Conservation (phyloP, 306 rosid species). For the Prunus mume region DNA sequence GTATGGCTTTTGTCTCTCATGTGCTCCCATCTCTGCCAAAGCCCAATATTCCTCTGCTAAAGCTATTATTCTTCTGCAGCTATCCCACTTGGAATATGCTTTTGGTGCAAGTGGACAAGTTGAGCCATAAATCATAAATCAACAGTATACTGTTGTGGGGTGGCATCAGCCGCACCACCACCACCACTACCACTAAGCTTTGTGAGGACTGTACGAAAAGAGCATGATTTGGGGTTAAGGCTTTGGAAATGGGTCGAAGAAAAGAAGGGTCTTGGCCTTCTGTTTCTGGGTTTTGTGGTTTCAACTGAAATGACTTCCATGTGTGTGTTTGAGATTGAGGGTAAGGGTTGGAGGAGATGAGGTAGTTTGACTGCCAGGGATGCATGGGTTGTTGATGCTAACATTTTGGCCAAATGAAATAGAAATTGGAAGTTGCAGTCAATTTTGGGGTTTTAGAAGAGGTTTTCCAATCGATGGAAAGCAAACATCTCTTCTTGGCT, state of each 20-base stretch:
- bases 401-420: conserved; percentile 32
- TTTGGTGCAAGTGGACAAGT: no score
- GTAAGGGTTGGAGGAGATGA: conserved; percentile 18
- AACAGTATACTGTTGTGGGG: conserved; percentile 34
- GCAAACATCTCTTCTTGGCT: no score
- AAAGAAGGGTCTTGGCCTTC: conserved; percentile 20
- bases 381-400: conserved; percentile 37
- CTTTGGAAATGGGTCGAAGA: background rate
- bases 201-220: conserved; percentile 27
- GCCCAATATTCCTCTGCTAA: no score
- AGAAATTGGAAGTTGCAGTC: background rate
- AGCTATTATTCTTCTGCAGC: no score
- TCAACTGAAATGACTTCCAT: conserved; percentile 17
- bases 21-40: no score
- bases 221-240: conserved; percentile 25
- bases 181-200: conserved; percentile 39
- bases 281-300: conserved; percentile 25
- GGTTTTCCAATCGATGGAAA: background rate
- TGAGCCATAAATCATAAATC: no score
- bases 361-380: conserved; percentile 40
- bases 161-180: conserved; percentile 40
- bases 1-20: no score
- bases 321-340: conserved; percentile 3
- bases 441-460: background rate
- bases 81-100: no score